Evolutionary conservation across 2,329 filamentous ascomycete species (phyloP), one percentile per base, ranked within the genome.

Genomic region (Emydomyces testavorans): DNA sequence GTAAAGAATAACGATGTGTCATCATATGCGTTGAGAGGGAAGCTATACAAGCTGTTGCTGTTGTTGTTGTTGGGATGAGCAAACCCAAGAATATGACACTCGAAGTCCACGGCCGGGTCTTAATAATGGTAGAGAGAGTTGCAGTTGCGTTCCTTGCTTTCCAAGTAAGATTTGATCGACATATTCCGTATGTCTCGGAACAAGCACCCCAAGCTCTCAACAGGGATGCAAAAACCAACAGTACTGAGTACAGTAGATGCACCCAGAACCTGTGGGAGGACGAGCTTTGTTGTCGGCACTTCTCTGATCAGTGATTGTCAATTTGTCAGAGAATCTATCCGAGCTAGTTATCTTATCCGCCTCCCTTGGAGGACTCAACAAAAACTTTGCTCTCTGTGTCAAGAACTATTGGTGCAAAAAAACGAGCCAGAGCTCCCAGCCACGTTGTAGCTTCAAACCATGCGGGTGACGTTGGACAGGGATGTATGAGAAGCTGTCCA

Each of bases 41-140:
- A 76, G 21, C 60, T 92, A 52, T 94, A 87, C 66, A 78, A 74
- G 62, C n/a, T n/a, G n/a, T n/a, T n/a, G n/a, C n/a, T n/a, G n/a
- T n/a, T n/a, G 75, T 90, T 41, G 77, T 92, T 61, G 85, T 94
- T 52, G 85, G 84, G 2, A 76, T 83, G 57, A 85, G 87, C 0
- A 57, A 80, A 59, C 70, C 73, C 45, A 72, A 78, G 53, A 77
- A 80, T 65, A 73, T 84, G 64, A 80, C 74, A 66, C 65, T 80
- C 34, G 46, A 55, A 49, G 37, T 48, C n/a, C n/a, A 16, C 55
- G 46, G 37, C 32, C 39, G 7, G 10, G 28, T 49, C 37, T 28
- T 6, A n/a, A 47, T 13, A 20, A 3, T 18, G 36, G 23, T 32
- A 7, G 23, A n/a, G n/a, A n/a, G n/a, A n/a, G n/a, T n/a, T n/a